These are phyloP conservation scores for Chlorociboria aeruginascens DNA, from an alignment of 495 filamentous ascomycete genomes.

Conservation along the genomic window DNA sequence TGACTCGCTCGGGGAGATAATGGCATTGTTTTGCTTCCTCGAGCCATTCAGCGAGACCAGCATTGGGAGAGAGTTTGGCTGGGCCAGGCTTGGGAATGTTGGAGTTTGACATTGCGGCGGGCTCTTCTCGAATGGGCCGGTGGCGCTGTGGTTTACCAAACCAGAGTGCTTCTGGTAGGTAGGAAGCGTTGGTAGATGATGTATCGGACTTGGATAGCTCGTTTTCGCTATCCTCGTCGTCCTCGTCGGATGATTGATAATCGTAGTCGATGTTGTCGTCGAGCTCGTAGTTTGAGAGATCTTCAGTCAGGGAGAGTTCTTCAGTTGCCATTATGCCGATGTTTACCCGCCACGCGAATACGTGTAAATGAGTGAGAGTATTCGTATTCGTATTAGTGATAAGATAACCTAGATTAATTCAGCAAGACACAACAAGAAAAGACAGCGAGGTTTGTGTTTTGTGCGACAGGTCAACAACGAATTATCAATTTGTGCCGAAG, in stretches of 20 bases:
- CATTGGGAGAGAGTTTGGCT: slow-evolving; percentile 66
- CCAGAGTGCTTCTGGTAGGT: background rate
- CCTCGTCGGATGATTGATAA: background rate
- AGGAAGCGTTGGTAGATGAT: background rate
- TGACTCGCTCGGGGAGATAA: slow-evolving; percentile 86
- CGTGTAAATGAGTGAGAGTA: too few relatives aligned
- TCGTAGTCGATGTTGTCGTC: background rate
- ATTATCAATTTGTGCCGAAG: too few relatives aligned
- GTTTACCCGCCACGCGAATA: too few relatives aligned
- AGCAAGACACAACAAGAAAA: too few relatives aligned
- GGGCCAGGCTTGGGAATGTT: slow-evolving; percentile 82
- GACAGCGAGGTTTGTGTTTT: background rate
- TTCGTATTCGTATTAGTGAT: too few relatives aligned
- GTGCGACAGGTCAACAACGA: background rate
- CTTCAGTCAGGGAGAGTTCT: background rate
- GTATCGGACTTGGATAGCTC: too few relatives aligned
- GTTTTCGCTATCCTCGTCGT: too few relatives aligned
- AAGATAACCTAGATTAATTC: too few relatives aligned
- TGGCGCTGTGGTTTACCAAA: background rate
- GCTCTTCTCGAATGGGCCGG: background rate
- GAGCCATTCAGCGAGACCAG: slow-evolving; percentile 92
- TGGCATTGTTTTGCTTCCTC: slow-evolving; percentile 92
- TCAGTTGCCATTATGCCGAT: too few relatives aligned
- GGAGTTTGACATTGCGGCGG: slow-evolving; percentile 10
- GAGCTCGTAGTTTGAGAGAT: slow-evolving; percentile 1